phyloP scores from a whole-genome alignment of 1,284 basidiomycete genomes.

The Veloporphyrellus conicus region DNA sequence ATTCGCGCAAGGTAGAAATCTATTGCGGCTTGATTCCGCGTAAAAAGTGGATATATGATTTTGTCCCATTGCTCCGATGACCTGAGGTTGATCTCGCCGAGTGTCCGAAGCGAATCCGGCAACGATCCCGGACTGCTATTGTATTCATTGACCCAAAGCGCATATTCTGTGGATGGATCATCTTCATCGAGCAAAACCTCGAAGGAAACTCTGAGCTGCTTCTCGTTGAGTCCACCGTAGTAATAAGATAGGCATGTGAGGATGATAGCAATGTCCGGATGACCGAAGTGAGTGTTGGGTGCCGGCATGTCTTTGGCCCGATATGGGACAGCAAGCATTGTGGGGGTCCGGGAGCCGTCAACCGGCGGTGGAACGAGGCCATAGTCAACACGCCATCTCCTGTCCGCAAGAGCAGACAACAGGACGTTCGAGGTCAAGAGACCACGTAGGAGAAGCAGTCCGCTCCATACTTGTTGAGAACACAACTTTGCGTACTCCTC shows the following conservation, averaged over 20 bases:
- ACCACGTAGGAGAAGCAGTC: conserved; percentile 41
- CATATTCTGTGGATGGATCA: conserved; percentile 41
- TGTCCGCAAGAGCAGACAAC: conserved; percentile 35
- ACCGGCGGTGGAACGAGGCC: conserved; percentile 41
- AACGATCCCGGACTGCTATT: conserved; percentile 12
- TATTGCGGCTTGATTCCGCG: conserved; percentile 37
- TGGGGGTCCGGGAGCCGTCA: conserved; percentile 17
- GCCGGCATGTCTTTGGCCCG: conserved; percentile 36
- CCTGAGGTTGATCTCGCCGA: conserved; percentile 40
- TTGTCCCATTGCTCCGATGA: conserved; percentile 35
- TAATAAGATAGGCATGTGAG: conserved; percentile 51
- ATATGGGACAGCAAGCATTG: not conserved
- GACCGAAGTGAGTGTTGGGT: not conserved
- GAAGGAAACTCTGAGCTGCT: conserved; percentile 39
- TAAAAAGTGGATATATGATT: conserved; percentile 35
- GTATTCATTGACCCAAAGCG: conserved; percentile 35
- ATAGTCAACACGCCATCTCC: conserved; percentile 48
- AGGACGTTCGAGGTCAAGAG: conserved; percentile 41
- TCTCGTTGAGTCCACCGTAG: conserved; percentile 40
- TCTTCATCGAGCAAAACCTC: conserved; percentile 38
- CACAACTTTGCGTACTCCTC: conserved; percentile 11
- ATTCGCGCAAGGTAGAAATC: conserved; percentile 44
- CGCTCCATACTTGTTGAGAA: conserved; percentile 24
- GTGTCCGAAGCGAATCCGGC: conserved; percentile 26
- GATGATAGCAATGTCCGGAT: conserved; percentile 45